phyloP scores from a whole-genome alignment of 495 filamentous ascomycete species.

The Podospora conica region DNA sequence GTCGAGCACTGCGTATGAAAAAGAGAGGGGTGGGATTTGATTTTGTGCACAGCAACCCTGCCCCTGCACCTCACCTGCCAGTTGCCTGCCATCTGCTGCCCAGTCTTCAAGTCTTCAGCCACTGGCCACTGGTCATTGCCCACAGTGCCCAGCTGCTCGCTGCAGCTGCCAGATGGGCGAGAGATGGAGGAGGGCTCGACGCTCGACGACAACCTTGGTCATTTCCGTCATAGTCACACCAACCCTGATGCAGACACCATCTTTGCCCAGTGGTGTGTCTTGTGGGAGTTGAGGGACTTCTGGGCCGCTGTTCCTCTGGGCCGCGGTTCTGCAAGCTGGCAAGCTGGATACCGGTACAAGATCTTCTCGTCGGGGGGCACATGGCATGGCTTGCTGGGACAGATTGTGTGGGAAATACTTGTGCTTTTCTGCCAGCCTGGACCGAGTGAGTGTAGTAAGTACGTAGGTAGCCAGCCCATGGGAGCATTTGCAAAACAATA shows the following conservation, averaged over 20 bases:
- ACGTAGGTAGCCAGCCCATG: too few relatives aligned
- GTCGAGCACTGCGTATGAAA: neutral
- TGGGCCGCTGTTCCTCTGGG: neutral
- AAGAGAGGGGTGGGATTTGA: neutral
- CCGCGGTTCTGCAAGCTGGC: neutral
- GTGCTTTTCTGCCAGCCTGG: neutral
- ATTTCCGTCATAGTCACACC: constrained; percentile 29
- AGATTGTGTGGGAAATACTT: neutral
- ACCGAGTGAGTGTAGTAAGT: too few relatives aligned
- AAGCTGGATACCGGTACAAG: neutral
- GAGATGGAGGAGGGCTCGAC: neutral
- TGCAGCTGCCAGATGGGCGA: neutral
- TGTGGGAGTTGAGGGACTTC: neutral
- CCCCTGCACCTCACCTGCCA: constrained; percentile 2
- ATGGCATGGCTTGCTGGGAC: too few relatives aligned
- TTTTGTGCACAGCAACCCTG: neutral
- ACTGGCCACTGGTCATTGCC: neutral
- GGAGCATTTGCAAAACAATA: too few relatives aligned
- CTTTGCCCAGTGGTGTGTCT: neutral
- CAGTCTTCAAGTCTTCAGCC: neutral
- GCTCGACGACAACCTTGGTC: constrained; percentile 20
- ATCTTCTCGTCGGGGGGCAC: neutral
- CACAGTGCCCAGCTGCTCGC: neutral
- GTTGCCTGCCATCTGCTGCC: neutral
- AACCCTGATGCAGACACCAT: constrained; percentile 15